Percentiles rank a stretch among this genome's conserved stretches.
Evolutionary conservation across 345 rosid species (phyloP).

Genomic region (Rhizophora mangle): DNA sequence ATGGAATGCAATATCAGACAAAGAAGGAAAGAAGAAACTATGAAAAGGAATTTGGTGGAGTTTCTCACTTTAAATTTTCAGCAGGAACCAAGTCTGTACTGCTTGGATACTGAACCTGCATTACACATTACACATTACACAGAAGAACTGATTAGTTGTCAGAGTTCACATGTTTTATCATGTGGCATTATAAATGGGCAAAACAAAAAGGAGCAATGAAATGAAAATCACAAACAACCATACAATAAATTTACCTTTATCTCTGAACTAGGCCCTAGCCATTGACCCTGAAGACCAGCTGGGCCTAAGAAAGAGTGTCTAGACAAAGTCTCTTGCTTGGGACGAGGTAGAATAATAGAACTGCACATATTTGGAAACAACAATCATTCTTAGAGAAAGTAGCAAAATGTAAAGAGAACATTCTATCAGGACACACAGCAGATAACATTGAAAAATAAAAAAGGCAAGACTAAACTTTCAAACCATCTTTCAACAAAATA

Average conservation of each 20-base stretch:
- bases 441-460: neutral
- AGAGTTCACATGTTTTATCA: conserved; percentile 3
- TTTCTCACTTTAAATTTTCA: conserved; percentile 49
- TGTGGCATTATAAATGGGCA: neutral
- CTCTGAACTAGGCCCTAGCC: conserved; percentile 74
- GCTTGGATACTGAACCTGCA: conserved; percentile 81
- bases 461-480: neutral
- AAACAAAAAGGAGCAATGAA: neutral
- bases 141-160: conserved; percentile 20
- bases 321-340: conserved; percentile 81
- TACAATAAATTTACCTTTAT: conserved; percentile 54
- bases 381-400: neutral
- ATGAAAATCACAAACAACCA: neutral
- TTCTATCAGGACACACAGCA: neutral
- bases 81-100: conserved; percentile 43
- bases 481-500: neutral
- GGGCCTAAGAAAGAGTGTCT: conserved; percentile 94
- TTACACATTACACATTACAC: conserved; percentile 22
- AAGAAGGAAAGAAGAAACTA: neutral
- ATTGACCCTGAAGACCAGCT: conserved; percentile 78
- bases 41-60: conserved; percentile 21
- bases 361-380: conserved; percentile 39
- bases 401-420: neutral
- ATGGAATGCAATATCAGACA: neutral
- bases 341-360: conserved; percentile 51